Percentiles rank a stretch among this genome's conserved stretches.
These are phyloP conservation scores for Zoysia pacifica DNA, from an alignment of 176 grass and related monocot species.

Conservation along the genomic window DNA sequence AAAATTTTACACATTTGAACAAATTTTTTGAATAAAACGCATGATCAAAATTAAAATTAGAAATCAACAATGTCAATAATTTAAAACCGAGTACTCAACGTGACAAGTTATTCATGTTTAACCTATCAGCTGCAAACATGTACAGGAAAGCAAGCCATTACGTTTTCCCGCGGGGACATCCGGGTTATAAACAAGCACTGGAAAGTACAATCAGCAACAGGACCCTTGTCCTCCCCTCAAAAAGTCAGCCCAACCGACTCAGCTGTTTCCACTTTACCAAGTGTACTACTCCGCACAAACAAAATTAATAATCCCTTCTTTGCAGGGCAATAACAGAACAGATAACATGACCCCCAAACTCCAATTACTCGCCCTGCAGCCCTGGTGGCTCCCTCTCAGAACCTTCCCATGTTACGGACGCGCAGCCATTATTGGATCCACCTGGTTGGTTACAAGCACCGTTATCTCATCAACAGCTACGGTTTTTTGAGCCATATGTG, in stretches of 20 bases:
- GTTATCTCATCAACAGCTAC: neutral
- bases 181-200: constrained; percentile 41
- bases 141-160: neutral
- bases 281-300: neutral
- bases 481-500: neutral
- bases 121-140: constrained; percentile 8
- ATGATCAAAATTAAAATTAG: too few species aligned
- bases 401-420: constrained; percentile 66
- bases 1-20: too few species aligned
- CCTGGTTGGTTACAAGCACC: constrained; percentile 2
- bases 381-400: constrained; percentile 40
- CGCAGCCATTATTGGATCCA: constrained; percentile 42
- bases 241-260: constrained; percentile 74
- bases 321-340: constrained; percentile 44
- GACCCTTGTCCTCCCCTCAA: constrained; percentile 52
- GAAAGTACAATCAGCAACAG: constrained; percentile 54
- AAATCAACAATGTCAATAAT: too few species aligned
- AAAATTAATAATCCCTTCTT: constrained; percentile 18
- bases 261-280: constrained; percentile 54
- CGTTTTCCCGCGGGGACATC: constrained; percentile 29
- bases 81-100: neutral
- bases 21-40: too few species aligned
- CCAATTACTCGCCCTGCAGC: constrained; percentile 34
- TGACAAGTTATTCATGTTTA: constrained; percentile 3
- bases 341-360: constrained; percentile 47